phyloP scores from a whole-genome alignment of 768 basidiomycete species.

The Tulasnella sp. region DNA sequence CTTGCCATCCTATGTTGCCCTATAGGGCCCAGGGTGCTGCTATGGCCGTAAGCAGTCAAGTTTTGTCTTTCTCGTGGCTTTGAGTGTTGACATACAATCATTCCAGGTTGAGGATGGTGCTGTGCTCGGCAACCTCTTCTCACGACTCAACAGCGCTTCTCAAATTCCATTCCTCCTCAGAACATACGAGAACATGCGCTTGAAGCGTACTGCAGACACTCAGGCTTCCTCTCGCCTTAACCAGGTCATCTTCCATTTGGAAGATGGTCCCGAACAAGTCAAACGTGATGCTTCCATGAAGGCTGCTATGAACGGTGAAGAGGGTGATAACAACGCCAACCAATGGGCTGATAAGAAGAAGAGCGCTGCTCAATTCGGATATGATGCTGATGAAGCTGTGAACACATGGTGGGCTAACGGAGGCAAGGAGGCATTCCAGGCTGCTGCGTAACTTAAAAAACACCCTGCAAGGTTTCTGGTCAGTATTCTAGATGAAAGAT shows the following conservation, averaged over 20 bases:
- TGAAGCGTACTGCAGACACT: constrained; percentile 35
- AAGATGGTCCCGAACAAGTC: constrained; percentile 40
- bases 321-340: constrained; percentile 33
- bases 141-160: constrained; percentile 29
- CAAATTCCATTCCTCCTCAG: constrained; percentile 37
- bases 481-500: too few relatives aligned
- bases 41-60: constrained; percentile 24
- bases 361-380: constrained; percentile 34
- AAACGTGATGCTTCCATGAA: constrained; percentile 40
- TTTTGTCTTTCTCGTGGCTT: neutral
- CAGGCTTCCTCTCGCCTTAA: constrained; percentile 40
- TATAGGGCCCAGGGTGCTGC: constrained; percentile 43
- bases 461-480: too few relatives aligned
- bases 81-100: neutral
- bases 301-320: constrained; percentile 36
- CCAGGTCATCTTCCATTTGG: constrained; percentile 41
- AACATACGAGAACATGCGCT: constrained; percentile 42
- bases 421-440: constrained; percentile 5
- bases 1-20: constrained; percentile 46
- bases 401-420: constrained; percentile 4
- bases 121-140: constrained; percentile 37
- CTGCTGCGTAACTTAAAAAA: too few relatives aligned
- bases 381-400: constrained; percentile 10
- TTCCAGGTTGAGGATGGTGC: constrained; percentile 32
- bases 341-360: constrained; percentile 46